Percentiles rank a stretch among this genome's conserved stretches.
Conservation (phyloP, 2,329 filamentous ascomycete genomes). For the Fusarium sp. region DNA sequence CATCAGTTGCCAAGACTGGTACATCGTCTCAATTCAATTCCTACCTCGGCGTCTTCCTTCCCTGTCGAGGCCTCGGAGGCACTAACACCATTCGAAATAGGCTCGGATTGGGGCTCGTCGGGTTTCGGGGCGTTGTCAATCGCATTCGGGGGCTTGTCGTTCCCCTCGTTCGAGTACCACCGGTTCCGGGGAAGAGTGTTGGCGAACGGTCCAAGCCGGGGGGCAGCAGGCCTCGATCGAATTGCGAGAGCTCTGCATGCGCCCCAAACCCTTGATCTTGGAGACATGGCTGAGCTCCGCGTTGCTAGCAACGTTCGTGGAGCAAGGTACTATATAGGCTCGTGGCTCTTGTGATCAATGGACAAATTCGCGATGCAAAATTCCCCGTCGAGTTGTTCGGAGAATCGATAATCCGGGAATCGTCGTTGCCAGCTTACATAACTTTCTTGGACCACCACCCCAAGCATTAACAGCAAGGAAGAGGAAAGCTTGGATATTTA, state of each 20-base stretch:
- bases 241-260: conserved; percentile 49
- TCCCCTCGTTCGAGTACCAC: conserved; percentile 49
- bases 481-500: not conserved
- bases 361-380: conserved; percentile 42
- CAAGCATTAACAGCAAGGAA: not conserved
- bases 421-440: conserved; percentile 31
- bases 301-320: conserved; percentile 41
- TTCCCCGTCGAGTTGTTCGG: conserved; percentile 34
- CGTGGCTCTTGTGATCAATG: conserved; percentile 37
- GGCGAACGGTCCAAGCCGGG: conserved; percentile 37
- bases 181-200: conserved; percentile 35
- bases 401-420: conserved; percentile 33
- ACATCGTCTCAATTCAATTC: conserved; percentile 26
- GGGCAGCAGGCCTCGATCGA: conserved; percentile 42
- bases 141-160: conserved; percentile 38
- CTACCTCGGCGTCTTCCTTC: conserved; percentile 34
- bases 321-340: conserved; percentile 36
- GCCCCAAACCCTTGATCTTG: conserved; percentile 48
- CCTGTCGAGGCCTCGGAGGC: conserved; percentile 4
- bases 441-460: not conserved
- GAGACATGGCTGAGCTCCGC: conserved; percentile 48
- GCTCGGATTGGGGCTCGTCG: conserved; percentile 15
- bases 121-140: conserved; percentile 28
- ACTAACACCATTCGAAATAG: not conserved
- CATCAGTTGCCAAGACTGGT: conserved; percentile 26